phyloP scores from a whole-genome alignment of 805 yeast genomes.

The Saccharomycopsis capsularis region DNA sequence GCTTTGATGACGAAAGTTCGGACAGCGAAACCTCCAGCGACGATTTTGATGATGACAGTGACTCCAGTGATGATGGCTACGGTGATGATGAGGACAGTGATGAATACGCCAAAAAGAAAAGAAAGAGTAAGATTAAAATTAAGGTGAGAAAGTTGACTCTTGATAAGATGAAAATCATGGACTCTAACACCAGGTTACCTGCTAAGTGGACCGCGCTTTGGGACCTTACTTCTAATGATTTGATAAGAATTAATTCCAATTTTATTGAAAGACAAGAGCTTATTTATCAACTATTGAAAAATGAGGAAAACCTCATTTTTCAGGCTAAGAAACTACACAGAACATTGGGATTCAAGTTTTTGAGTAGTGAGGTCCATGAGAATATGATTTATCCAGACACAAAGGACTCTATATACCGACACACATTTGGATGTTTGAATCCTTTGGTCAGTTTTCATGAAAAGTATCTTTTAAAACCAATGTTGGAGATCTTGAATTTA shows the following conservation, averaged over 20 bases:
- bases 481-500: slow-evolving; percentile 19
- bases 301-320: slow-evolving; percentile 13
- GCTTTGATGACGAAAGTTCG: not conserved
- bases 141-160: slow-evolving; percentile 11
- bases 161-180: slow-evolving; percentile 16
- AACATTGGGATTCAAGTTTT: slow-evolving; percentile 16
- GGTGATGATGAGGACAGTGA: slow-evolving; percentile 4
- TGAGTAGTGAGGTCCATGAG: slow-evolving; percentile 11
- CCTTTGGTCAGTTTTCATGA: slow-evolving; percentile 21
- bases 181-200: slow-evolving; percentile 16
- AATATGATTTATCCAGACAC: slow-evolving; percentile 16
- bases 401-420: slow-evolving; percentile 19
- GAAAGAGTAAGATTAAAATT: slow-evolving; percentile 1
- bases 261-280: slow-evolving; percentile 18
- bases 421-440: slow-evolving; percentile 21
- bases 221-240: slow-evolving; percentile 16
- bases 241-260: slow-evolving; percentile 4
- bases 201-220: slow-evolving; percentile 16
- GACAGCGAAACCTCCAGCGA: not conserved
- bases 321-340: slow-evolving; percentile 17
- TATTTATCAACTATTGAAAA: slow-evolving; percentile 15
- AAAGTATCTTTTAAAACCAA: slow-evolving; percentile 16
- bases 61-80: not conserved
- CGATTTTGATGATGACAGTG: not conserved
- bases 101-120: slow-evolving; percentile 3